These are phyloP conservation scores for Aspergillus quadricinctus DNA, from an alignment of 2,329 filamentous ascomycete species.

Conservation along the genomic window DNA sequence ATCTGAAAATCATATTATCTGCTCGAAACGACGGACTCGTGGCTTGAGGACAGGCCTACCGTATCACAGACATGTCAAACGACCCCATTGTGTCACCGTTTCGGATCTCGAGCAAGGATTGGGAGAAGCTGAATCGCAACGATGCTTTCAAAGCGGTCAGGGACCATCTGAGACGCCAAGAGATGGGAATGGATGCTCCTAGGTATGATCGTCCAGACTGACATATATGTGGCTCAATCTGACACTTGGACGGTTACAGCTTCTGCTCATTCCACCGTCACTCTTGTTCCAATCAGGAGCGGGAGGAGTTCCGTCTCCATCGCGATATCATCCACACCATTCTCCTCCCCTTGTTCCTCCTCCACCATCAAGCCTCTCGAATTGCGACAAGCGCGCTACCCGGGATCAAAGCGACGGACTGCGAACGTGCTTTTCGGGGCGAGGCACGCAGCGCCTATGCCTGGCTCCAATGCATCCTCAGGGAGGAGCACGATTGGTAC, in stretches of 20 bases:
- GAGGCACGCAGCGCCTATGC: conserved; percentile 55
- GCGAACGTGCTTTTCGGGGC: conserved; percentile 54
- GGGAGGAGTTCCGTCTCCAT: conserved; percentile 45
- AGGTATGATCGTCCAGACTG: conserved; percentile 16
- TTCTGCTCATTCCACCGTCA: conserved; percentile 35
- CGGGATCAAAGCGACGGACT: conserved; percentile 46
- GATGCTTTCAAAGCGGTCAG: conserved; percentile 32
- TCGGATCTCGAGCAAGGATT: conserved; percentile 29
- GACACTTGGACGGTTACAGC: conserved; percentile 13
- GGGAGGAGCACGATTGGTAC: conserved; percentile 56
- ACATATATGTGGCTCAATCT: background rate
- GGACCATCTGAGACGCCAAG: conserved; percentile 32
- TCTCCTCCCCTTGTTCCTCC: conserved; percentile 54
- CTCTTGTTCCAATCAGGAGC: conserved; percentile 26
- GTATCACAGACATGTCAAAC: conserved; percentile 13
- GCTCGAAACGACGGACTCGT: background rate
- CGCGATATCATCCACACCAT: conserved; percentile 58
- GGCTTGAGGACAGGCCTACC: background rate
- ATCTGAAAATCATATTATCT: background rate
- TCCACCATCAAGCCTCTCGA: conserved; percentile 52
- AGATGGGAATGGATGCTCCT: conserved; percentile 31
- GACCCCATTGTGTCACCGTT: conserved; percentile 21
- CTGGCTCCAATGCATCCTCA: conserved; percentile 56
- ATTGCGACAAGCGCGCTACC: conserved; percentile 50
- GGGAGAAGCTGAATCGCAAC: conserved; percentile 30